Percentiles rank a stretch among this genome's conserved stretches.
These are phyloP conservation scores for Talaromyces atroroseus DNA, from an alignment of 2,329 filamentous ascomycete species.

Conservation along the genomic window DNA sequence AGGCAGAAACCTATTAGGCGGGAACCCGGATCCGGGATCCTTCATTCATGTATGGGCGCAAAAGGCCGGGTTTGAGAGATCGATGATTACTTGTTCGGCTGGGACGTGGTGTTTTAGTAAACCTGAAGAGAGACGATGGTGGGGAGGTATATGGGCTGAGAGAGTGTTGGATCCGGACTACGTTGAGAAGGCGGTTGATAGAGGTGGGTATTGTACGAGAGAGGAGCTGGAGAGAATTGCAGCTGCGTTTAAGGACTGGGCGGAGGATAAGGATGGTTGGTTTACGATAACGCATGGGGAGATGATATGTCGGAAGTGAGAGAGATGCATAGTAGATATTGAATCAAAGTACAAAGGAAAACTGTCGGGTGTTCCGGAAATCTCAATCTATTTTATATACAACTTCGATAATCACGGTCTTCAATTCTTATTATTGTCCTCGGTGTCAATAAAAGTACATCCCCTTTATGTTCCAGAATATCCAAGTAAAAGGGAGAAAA, in stretches of 20 bases:
- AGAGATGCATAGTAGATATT: not conserved
- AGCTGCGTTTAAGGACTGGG: slow-evolving; percentile 20
- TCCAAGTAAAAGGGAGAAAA: not conserved
- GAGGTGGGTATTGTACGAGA: slow-evolving; percentile 17
- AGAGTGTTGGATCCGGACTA: slow-evolving; percentile 19
- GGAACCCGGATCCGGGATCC: slow-evolving; percentile 17
- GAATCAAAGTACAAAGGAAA: slow-evolving; percentile 3
- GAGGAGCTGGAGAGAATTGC: slow-evolving; percentile 19
- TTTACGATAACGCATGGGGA: slow-evolving; percentile 15
- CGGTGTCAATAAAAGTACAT: slow-evolving; percentile 13
- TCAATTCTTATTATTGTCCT: slow-evolving; percentile 2
- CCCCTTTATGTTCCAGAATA: slow-evolving; percentile 1
- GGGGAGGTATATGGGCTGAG: slow-evolving; percentile 2
- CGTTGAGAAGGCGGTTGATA: slow-evolving; percentile 16
- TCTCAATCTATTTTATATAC: slow-evolving; percentile 13
- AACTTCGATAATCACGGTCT: slow-evolving; percentile 13
- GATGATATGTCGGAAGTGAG: slow-evolving; percentile 14
- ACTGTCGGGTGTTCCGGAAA: not conserved
- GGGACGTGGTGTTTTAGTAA: slow-evolving; percentile 13
- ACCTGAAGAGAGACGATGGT: slow-evolving; percentile 9
- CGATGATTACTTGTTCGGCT: slow-evolving; percentile 16
- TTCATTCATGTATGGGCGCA: slow-evolving; percentile 21
- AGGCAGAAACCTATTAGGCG: slow-evolving; percentile 6
- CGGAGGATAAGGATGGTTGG: slow-evolving; percentile 16
- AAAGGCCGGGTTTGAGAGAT: slow-evolving; percentile 20